Conservation (phyloP, 345 rosid species). For the Psidium guajava region DNA sequence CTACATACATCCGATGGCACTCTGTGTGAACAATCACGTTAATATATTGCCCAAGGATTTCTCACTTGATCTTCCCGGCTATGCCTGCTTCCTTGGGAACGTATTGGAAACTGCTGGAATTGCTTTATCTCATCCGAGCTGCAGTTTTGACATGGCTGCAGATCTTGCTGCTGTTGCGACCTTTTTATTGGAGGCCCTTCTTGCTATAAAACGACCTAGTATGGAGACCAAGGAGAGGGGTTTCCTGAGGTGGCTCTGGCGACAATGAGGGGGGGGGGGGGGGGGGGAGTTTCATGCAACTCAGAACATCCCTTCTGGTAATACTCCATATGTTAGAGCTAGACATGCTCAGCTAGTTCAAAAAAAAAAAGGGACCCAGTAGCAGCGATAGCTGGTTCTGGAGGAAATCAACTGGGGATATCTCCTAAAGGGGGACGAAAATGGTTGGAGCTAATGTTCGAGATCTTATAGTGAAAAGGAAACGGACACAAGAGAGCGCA, state of each 20-base stretch:
- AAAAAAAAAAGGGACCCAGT: too few species aligned
- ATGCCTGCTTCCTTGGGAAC: constrained; percentile 92
- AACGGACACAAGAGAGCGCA: too few species aligned
- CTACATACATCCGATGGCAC: constrained; percentile 73
- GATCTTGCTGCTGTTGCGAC: constrained; percentile 75
- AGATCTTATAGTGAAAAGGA: too few species aligned
- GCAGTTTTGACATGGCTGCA: constrained; percentile 58
- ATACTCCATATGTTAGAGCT: too few species aligned
- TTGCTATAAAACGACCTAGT: constrained; percentile 48
- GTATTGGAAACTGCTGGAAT: constrained; percentile 72
- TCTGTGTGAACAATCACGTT: constrained; percentile 42
- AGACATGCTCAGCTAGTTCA: too few species aligned
- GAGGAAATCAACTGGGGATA: too few species aligned
- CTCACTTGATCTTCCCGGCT: constrained; percentile 51
- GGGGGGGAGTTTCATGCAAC: neutral
- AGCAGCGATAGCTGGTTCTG: too few species aligned
- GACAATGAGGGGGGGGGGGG: too few species aligned
- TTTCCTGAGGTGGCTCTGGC: neutral
- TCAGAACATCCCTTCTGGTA: neutral
- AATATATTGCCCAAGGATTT: constrained; percentile 56
- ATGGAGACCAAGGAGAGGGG: constrained; percentile 40
- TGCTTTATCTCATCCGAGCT: constrained; percentile 63
- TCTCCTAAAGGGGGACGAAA: too few species aligned
- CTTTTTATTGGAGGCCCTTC: constrained; percentile 68
- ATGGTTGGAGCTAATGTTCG: too few species aligned